Evolutionary conservation across 83 land plant species (phyloP).

Genomic region (Larix sibirica): DNA sequence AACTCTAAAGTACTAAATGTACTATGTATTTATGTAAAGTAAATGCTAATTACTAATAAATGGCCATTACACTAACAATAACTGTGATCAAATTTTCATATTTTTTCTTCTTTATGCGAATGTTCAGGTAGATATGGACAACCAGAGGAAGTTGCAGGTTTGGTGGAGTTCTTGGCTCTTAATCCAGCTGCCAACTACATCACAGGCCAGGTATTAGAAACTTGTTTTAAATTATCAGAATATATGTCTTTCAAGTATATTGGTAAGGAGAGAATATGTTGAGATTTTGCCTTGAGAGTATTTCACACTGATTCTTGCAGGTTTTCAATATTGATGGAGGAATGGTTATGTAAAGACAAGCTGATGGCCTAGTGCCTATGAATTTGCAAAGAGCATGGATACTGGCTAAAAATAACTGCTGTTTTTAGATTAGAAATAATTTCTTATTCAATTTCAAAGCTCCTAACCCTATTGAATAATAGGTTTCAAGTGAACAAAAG

Average conservation of each 20-base stretch:
- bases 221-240: neutral
- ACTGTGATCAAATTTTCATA: neutral
- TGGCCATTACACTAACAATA: neutral
- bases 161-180: constrained; percentile 87
- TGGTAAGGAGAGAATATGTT: neutral
- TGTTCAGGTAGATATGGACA: constrained; percentile 88
- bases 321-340: constrained; percentile 91
- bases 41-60: no score
- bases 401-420: neutral
- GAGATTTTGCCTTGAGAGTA: neutral
- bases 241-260: neutral
- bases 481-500: neutral
- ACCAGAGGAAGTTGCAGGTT: constrained; percentile 96
- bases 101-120: neutral
- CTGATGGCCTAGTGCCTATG: neutral
- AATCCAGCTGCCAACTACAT: constrained; percentile 93
- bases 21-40: no score
- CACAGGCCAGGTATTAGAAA: constrained; percentile 85
- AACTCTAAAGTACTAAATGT: no score
- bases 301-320: constrained; percentile 33
- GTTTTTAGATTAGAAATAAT: neutral
- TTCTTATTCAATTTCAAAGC: neutral
- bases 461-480: neutral
- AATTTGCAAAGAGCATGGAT: neutral
- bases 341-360: constrained; percentile 74